Base-by-base conservation (phyloP, 2,329 filamentous ascomycete genomes). In the Penicillium oxalicum region DNA sequence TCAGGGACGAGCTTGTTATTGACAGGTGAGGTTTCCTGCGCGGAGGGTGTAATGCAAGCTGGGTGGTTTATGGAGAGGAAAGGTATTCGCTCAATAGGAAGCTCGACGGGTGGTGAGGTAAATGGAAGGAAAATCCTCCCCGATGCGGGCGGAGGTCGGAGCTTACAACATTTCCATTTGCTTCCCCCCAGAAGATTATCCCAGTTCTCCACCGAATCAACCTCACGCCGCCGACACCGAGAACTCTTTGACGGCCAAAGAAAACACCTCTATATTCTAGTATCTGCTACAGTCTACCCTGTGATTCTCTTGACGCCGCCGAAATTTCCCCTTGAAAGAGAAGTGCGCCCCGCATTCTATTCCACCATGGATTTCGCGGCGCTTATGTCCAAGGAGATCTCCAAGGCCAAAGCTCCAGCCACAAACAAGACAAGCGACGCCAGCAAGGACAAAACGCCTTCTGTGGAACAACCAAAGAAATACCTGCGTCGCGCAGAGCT, bases 381-480 rank as follows among this genome's bases (percentile, higher is more conserved):
- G 33, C 76, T 98, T 41, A 95, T 98, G 88, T 83, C 87, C 62
- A 87, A 89, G 65, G 90, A 95, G 71, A 93, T 98, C 63, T 82
- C 87, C 62, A 94, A 93, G 70, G 78, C 84, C 58, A 88, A 88
- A 69, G 72, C 78, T 47, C 58, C 70, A 37, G 58, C 72, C 45
- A 54, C 70, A 62, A 36, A 46, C 58, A 52, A 59, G 54, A 48
- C 64, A 38, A 47, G 62, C 34, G 48, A 39, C 9, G 24, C 48
- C 36, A 52, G 49, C 33, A 54, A 61, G 24, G 40, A 52, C 8
- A 60, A 58, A 40, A 47, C 44, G 2, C 34, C 55, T 9, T 48
- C 62, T 27, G 36, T 64, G n/a, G 47, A 61, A 28, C 45, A 59
- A 36, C 62, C 70, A 35, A 84, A 86, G 62, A 95, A 95, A 70